Evolutionary conservation across 768 basidiomycete genomes (phyloP), one percentile per base, ranked within the genome.

Genomic region (Tulasnella sp.): DNA sequence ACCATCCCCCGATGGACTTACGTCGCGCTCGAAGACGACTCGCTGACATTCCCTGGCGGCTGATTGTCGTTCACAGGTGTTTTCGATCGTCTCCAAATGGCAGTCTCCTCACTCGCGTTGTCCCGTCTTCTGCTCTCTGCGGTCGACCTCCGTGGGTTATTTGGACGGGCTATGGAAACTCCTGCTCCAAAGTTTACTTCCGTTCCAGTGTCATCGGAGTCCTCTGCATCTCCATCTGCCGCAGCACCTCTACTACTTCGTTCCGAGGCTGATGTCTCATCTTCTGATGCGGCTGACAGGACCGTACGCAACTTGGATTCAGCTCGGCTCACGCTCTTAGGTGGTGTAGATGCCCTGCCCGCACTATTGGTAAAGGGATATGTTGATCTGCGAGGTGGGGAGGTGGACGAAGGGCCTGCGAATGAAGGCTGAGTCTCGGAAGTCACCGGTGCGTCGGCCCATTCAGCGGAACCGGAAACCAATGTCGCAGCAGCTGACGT

Each of bases 251-350:
- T 32, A 35, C 37, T 39, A 64, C 34, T 39, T 39, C 63, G 63
- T 64, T 64, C 63, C 29, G 63, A 35, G 34, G 63, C 34, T 8
- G 37, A 39, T 39, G 63, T 14, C 19, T 62, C 62, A 29, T 62
- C 63, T 40, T 72, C 71, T 22, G 59, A 59, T 17, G 62, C 62
- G 16, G 52, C 17, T 39, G 72, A 74, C 29, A 73, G 70, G 37
- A 72, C 42, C 6, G 39, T 71, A n/a, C 73, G n/a, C n/a, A 74
- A 71, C 36, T 74, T 74, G 73, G 71, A 72, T 44, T 72, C 72
- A 12, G 72, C 35, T 8, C 62, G 59, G 19, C 47, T 67, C 19
- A 17, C 29, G 7, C n/a, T 2, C 32, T 66, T n/a, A 11, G 29
- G 35, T 7, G 67, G 35, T 8, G 64, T 71, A 5, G 41, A 59